phyloP scores from a whole-genome alignment of 331 rosid genomes.

The Pyracantha coccinea region DNA sequence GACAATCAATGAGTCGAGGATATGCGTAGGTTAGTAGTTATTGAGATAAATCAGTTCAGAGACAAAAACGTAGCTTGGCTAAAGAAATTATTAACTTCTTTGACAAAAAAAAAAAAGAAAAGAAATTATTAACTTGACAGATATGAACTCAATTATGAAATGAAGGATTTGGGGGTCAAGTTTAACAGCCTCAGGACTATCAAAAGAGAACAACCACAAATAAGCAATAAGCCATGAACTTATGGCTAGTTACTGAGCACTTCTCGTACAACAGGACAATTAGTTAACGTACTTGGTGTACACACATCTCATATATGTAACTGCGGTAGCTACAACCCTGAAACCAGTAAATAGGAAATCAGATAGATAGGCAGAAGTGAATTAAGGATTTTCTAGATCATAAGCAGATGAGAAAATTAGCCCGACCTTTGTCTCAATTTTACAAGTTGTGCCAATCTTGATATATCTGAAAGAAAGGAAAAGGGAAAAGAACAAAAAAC shows the following conservation, averaged over 20 bases:
- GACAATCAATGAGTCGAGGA: neutral
- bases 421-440: slow-evolving; percentile 88
- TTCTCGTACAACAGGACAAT: neutral
- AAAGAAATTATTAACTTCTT: neutral
- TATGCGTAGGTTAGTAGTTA: neutral
- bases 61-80: neutral
- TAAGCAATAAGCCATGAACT: neutral
- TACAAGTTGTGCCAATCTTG: slow-evolving; percentile 64
- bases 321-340: slow-evolving; percentile 95
- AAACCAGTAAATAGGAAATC: slow-evolving; percentile 22
- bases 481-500: slow-evolving; percentile 8
- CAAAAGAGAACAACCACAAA: neutral
- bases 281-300: slow-evolving; percentile 56
- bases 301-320: slow-evolving; percentile 92
- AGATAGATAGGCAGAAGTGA: neutral
- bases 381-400: neutral
- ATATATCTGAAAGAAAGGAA: slow-evolving; percentile 51
- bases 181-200: neutral
- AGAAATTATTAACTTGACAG: neutral
- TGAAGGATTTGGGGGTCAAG: neutral
- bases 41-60: neutral
- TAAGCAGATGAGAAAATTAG: neutral
- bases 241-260: neutral
- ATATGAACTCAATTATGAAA: neutral
- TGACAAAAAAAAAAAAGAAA: no score